These are phyloP conservation scores for Ogataea allantospora DNA, from an alignment of 805 yeast species.

Conservation along the genomic window DNA sequence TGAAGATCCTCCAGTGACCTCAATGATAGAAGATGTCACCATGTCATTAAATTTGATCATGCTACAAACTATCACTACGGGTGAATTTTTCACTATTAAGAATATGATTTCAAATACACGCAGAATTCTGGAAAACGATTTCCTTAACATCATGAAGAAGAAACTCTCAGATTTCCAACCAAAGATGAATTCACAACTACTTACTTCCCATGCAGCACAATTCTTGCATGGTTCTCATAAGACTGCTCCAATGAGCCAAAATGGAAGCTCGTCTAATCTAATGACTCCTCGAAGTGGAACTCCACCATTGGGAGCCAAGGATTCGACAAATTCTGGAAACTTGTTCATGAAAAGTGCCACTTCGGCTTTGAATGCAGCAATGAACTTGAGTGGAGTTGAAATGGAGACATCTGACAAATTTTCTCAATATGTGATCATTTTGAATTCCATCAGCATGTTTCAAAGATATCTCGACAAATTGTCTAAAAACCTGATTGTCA, in stretches of 20 bases:
- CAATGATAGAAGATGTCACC: slow-evolving; percentile 83
- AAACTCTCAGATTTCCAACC: slow-evolving; percentile 47
- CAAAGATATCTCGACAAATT: slow-evolving; percentile 56
- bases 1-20: slow-evolving; percentile 67
- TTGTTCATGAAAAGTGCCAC: slow-evolving; percentile 44
- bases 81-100: slow-evolving; percentile 56
- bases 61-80: slow-evolving; percentile 66
- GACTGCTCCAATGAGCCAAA: slow-evolving; percentile 15
- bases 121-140: slow-evolving; percentile 61
- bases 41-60: slow-evolving; percentile 68
- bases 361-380: slow-evolving; percentile 35
- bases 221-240: slow-evolving; percentile 17
- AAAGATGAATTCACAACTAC: slow-evolving; percentile 30
- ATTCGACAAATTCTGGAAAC: slow-evolving; percentile 22
- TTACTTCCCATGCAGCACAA: slow-evolving; percentile 24
- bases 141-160: slow-evolving; percentile 52
- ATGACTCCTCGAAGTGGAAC: slow-evolving; percentile 32
- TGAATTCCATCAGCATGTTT: slow-evolving; percentile 71
- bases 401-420: slow-evolving; percentile 48
- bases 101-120: slow-evolving; percentile 54
- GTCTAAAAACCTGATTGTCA: slow-evolving; percentile 39
- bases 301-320: slow-evolving; percentile 26
- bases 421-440: slow-evolving; percentile 59
- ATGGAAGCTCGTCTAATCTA: slow-evolving; percentile 24
- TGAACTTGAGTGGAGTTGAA: slow-evolving; percentile 35